These are phyloP conservation scores for Fusarium pilosicola DNA, from an alignment of 2,329 filamentous ascomycete genomes.

Conservation along the genomic window DNA sequence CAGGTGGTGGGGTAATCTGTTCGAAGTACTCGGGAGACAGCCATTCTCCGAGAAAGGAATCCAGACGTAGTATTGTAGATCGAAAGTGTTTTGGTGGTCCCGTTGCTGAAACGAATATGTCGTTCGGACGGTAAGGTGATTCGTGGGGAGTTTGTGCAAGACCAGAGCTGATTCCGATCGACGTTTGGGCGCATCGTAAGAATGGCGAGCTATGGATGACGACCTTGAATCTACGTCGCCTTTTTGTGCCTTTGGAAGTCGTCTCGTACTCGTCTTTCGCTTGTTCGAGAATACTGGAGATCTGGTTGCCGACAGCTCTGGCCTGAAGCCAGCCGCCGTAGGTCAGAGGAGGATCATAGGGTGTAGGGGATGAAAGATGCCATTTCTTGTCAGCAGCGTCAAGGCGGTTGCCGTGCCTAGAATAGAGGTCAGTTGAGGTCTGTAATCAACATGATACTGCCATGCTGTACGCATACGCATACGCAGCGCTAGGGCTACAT, in stretches of 20 bases:
- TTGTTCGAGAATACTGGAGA: slow-evolving; percentile 75
- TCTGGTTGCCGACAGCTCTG: slow-evolving; percentile 81
- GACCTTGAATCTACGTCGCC: slow-evolving; percentile 75
- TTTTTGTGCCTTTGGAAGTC: slow-evolving; percentile 41
- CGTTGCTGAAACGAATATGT: slow-evolving; percentile 49
- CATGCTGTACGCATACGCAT: slow-evolving; percentile 19
- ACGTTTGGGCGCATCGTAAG: slow-evolving; percentile 90
- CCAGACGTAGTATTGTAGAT: slow-evolving; percentile 78
- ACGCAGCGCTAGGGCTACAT: slow-evolving; percentile 16
- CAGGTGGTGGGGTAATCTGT: slow-evolving; percentile 87
- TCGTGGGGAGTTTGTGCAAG: slow-evolving; percentile 68
- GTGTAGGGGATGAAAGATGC: slow-evolving; percentile 91
- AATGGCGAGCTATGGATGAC: slow-evolving; percentile 95
- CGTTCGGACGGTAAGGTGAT: slow-evolving; percentile 47
- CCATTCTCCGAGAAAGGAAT: slow-evolving; percentile 97
- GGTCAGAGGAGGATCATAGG: slow-evolving; percentile 94
- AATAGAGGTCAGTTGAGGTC: slow-evolving; percentile 20
- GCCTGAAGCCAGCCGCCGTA: slow-evolving; percentile 95
- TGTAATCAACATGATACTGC: neutral
- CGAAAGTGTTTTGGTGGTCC: slow-evolving; percentile 52
- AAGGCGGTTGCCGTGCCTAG: slow-evolving; percentile 88
- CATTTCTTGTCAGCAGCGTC: slow-evolving; percentile 95
- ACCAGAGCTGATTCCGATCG: slow-evolving; percentile 86
- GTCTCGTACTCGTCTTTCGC: slow-evolving; percentile 58
- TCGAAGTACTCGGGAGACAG: slow-evolving; percentile 93